These are phyloP conservation scores for Microbotryum lychnidis-dioicae DNA, from an alignment of 1,284 basidiomycete species.

Conservation along the genomic window DNA sequence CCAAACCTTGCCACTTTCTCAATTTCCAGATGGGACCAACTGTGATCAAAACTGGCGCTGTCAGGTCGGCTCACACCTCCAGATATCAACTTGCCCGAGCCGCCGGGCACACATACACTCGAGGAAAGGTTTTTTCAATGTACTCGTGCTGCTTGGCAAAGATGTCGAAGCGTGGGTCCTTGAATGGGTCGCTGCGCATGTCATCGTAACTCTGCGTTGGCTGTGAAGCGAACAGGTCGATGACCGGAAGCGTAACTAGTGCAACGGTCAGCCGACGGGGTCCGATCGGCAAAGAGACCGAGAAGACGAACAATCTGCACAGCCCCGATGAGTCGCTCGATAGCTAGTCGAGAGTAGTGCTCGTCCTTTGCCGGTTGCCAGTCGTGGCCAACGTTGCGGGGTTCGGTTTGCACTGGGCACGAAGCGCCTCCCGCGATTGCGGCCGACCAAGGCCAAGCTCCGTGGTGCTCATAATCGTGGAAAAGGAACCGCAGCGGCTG, in stretches of 20 bases:
- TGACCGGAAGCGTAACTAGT: background rate
- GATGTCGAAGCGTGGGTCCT: constrained; percentile 40
- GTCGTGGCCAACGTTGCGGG: constrained; percentile 12
- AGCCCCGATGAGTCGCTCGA: constrained; percentile 17
- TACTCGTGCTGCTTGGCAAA: constrained; percentile 41
- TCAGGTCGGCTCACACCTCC: too few species aligned
- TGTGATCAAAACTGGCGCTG: too few species aligned
- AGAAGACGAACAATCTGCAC: constrained; percentile 16
- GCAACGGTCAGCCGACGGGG: background rate
- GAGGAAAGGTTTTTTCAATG: constrained; percentile 42
- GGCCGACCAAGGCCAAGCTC: too few species aligned
- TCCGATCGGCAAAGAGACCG: background rate
- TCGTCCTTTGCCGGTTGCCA: constrained; percentile 21
- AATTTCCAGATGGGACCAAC: constrained; percentile 35
- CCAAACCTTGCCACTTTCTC: constrained; percentile 44
- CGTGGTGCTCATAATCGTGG: too few species aligned
- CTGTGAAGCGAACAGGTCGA: constrained; percentile 1
- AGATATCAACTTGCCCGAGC: background rate
- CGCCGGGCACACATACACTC: constrained; percentile 26
- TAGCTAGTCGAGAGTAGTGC: constrained; percentile 10
- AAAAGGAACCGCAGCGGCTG: too few species aligned
- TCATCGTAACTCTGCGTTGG: constrained; percentile 44
- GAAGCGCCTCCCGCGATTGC: background rate
- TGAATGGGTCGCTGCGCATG: constrained; percentile 36
- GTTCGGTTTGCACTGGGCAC: constrained; percentile 16